Conservation (phyloP, 1,284 basidiomycete genomes). For the Ustilago xerochloae region DNA sequence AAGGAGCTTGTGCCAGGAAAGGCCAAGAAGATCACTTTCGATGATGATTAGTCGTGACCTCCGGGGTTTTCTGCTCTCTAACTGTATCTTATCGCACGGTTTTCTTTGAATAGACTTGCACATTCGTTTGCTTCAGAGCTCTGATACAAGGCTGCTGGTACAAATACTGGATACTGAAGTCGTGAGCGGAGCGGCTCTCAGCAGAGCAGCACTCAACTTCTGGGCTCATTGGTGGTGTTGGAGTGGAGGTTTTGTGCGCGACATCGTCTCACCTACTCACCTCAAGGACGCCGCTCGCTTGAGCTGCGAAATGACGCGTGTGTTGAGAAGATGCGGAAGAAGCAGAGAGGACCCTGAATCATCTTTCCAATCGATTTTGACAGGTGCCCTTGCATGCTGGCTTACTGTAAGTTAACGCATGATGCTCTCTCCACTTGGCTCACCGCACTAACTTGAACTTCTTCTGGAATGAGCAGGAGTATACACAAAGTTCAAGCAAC, state of each 20-base stretch:
- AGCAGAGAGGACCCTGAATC: slow-evolving; percentile 36
- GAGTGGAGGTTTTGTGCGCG: slow-evolving; percentile 22
- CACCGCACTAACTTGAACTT: background rate
- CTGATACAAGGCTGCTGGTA: no score
- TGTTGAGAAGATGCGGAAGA: background rate
- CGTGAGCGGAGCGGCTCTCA: no score
- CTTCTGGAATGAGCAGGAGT: background rate
- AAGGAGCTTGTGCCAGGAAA: slow-evolving; percentile 74
- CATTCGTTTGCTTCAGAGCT: no score
- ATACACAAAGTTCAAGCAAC: background rate
- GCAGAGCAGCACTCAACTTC: no score
- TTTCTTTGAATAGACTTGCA: background rate
- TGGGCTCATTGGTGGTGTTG: no score
- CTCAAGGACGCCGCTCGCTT: no score
- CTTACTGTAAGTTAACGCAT: slow-evolving; percentile 27
- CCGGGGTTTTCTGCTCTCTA: background rate
- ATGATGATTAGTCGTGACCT: slow-evolving; percentile 36
- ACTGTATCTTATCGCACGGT: background rate
- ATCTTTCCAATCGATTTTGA: slow-evolving; percentile 9
- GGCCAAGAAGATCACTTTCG: slow-evolving; percentile 73
- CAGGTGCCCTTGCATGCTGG: slow-evolving; percentile 32
- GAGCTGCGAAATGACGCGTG: slow-evolving; percentile 36
- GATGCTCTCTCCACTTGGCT: slow-evolving; percentile 2
- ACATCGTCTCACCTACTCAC: background rate
- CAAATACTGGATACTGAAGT: background rate